phyloP scores from a whole-genome alignment of 495 filamentous ascomycete genomes.

The Penicillium angulare region DNA sequence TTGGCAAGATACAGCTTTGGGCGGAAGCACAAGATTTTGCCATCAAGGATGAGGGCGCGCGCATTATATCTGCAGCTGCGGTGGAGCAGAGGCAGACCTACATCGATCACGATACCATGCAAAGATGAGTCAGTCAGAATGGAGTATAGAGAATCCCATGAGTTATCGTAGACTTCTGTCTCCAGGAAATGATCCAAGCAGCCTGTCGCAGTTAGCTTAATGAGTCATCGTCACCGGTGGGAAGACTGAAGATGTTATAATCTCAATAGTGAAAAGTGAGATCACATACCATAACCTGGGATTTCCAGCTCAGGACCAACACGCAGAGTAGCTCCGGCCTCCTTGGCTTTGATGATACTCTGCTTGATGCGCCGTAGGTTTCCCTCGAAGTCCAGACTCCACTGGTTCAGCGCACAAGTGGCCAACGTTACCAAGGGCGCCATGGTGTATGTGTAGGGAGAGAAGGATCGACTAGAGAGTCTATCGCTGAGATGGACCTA shows the following conservation, averaged over 20 bases:
- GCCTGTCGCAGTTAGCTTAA: slow-evolving; percentile 2
- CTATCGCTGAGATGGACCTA: neutral
- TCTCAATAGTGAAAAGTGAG: neutral
- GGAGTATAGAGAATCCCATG: slow-evolving; percentile 13
- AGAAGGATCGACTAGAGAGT: neutral
- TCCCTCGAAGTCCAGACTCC: slow-evolving; percentile 13
- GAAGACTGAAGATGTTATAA: neutral
- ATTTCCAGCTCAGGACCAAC: slow-evolving; percentile 12
- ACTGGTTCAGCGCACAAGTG: slow-evolving; percentile 15
- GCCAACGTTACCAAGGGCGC: slow-evolving; percentile 11
- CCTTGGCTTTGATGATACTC: slow-evolving; percentile 11
- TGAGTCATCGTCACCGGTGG: neutral
- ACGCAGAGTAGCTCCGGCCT: slow-evolving; percentile 9
- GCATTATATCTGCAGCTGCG: slow-evolving; percentile 14
- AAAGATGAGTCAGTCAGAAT: slow-evolving; percentile 7
- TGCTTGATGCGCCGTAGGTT: slow-evolving; percentile 18
- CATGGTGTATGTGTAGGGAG: neutral
- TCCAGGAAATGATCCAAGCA: slow-evolving; percentile 12
- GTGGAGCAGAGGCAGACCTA: slow-evolving; percentile 10
- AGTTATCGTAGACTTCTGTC: slow-evolving; percentile 11
- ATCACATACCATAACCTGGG: slow-evolving; percentile 7
- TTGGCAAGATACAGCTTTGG: slow-evolving; percentile 82
- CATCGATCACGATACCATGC: slow-evolving; percentile 11
- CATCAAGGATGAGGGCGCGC: slow-evolving; percentile 59
- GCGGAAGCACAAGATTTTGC: slow-evolving; percentile 68